Percentiles rank a stretch among this genome's conserved stretches.
Conservation (phyloP, 306 rosid genomes). For the Trifolium fragiferum region DNA sequence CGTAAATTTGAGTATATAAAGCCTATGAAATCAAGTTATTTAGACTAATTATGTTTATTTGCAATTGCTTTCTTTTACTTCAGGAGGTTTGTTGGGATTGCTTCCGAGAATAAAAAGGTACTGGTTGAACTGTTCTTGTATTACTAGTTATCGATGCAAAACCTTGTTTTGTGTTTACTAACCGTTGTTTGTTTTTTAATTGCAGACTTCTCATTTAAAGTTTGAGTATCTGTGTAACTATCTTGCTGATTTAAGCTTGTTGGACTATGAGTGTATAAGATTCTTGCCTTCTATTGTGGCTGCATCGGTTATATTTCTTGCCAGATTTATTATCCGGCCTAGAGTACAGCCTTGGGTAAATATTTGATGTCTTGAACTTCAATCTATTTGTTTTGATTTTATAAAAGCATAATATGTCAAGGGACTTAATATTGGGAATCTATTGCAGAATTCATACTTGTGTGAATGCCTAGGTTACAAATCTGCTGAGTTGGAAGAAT, state of each 20-base stretch:
- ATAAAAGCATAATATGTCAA: background rate
- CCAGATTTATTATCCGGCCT: slow-evolving; percentile 64
- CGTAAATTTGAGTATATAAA: background rate
- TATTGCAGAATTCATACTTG: slow-evolving; percentile 55
- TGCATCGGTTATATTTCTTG: slow-evolving; percentile 72
- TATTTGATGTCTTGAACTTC: background rate
- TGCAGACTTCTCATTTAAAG: slow-evolving; percentile 58
- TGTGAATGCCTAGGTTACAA: slow-evolving; percentile 55
- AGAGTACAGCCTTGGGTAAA: slow-evolving; percentile 81
- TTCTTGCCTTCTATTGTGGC: slow-evolving; percentile 81
- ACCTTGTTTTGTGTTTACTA: background rate
- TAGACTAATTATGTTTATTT: background rate
- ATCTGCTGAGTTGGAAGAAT: slow-evolving; percentile 58
- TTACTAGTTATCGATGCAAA: background rate
- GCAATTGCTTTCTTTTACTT: background rate
- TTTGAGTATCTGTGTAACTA: slow-evolving; percentile 69
- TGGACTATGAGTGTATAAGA: slow-evolving; percentile 67
- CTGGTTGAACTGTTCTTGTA: background rate
- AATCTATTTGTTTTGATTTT: background rate
- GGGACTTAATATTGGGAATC: slow-evolving; percentile 5
- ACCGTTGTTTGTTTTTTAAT: slow-evolving; percentile 19
- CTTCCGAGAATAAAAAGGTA: slow-evolving; percentile 54
- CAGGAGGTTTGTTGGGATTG: slow-evolving; percentile 56
- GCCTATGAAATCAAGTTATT: background rate
- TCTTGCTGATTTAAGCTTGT: slow-evolving; percentile 78